Base-by-base conservation (phyloP, 768 basidiomycete species). In the Calocybe cyanea region DNA sequence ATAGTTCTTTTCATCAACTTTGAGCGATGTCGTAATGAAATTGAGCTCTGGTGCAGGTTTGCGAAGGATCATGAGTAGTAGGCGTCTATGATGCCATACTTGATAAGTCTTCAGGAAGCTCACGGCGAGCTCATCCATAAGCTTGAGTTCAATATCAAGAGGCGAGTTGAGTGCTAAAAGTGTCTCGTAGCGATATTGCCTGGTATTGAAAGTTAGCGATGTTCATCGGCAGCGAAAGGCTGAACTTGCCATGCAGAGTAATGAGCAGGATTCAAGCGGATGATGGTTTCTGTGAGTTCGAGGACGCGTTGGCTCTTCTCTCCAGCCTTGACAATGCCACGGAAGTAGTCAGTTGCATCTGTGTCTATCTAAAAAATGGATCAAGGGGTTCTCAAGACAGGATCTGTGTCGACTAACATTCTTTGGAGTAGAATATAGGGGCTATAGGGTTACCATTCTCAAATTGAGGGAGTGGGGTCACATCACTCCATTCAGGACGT, bases 141-240 rank as follows among this genome's bases (percentile, higher is more conserved):
- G 72, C 41, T 65, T 66, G 1, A 97, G 73, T 68, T 99, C 95
- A 3, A 64, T 71, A n/a, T 82, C 75, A 48, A 98, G 73, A 20
- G 87, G 74, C 3, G 78, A 66, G 7, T 83, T 63, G 49, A 89
- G 63, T 2, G 78, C 77, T 2, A 93, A 56, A 2, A 97, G 76
- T 1, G 92, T 94, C 58, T 87, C 80, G 64, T 93, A 92, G 36
- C 95, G 84, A 65, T 93, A 97, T 69, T 96, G 93, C 94, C 94
- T 96, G 61, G 21, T 35, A 19, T 35, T 7, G 3, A n/a, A 18
- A 18, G 6, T 2, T 11, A 31, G 41, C 19, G n/a, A 2, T 49
- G 23, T 30, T 30, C 11, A 7, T 33, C 14, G 3, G 28, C 7
- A 17, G 30, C 37, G 33, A 18, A 14, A 11, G 20, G 36, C 30